Evolutionary conservation across 2,329 filamentous ascomycete genomes (phyloP), one percentile per base, ranked within the genome.

Genomic region (Diaporthe longicolla): DNA sequence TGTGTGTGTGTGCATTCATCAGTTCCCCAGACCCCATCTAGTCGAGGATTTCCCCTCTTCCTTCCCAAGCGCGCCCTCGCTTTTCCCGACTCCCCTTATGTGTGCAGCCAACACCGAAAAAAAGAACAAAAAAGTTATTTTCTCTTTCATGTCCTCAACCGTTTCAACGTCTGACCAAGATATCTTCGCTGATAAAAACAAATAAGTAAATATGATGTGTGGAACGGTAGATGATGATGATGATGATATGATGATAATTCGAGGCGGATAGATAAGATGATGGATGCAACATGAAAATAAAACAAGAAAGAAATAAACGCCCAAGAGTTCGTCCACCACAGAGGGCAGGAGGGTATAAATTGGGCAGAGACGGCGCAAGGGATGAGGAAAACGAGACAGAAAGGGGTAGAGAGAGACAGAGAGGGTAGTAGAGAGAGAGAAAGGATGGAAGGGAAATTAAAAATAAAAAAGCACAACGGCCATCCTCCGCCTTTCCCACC

Each of bases 301-400:
- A 35, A 35, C 17, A 58, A 21, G 21, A 48, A 40, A 35, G 19
- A 26, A 19, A n/a, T 10, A 21, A 24, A 54, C 26, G 63, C 63
- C 63, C 63, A 68, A 68, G 63, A 68, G 63, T 40, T 40, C 48
- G 63, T 68, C 63, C 63, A 68, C 63, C 63, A 52, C 63, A 15
- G 32, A 68, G 63, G 63, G 63, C 63, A 68, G 63, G 63, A 68
- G 63, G 63, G 63, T 68, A 68, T 68, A 68, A 68, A 68, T 68
- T 45, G 63, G 63, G 37, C 37, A 40, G 32, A 40, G 40, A 43
- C 13, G 13, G 63, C 63, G 5, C 32, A 40, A 52, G 11, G 45
- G 29, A 35, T 32, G 21, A 35, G 48, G n/a, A 21, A 35, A 50
- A 19, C 29, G 29, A 50, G 35, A n/a, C 9, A 35, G n/a, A 11